phyloP scores from a whole-genome alignment of 2,329 filamentous ascomycete genomes.

The Drechslera avenae region DNA sequence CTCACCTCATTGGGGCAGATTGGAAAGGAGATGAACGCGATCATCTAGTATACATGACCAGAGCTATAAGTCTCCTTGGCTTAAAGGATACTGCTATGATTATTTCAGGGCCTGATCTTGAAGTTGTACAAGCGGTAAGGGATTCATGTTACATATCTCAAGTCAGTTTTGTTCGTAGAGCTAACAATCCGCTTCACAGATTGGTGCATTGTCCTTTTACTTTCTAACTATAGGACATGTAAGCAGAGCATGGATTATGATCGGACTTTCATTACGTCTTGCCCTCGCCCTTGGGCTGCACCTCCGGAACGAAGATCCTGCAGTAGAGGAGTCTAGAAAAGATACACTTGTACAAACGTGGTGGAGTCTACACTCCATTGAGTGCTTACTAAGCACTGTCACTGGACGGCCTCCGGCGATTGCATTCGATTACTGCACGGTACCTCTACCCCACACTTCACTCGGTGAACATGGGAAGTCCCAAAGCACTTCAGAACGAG shows the following conservation, averaged over 20 bases:
- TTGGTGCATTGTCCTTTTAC: no score
- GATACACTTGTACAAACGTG: slow-evolving; percentile 44
- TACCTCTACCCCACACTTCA: slow-evolving; percentile 26
- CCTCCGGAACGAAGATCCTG: slow-evolving; percentile 37
- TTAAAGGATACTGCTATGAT: no score
- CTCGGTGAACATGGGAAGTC: no score
- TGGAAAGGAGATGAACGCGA: slow-evolving; percentile 29
- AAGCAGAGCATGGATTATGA: slow-evolving; percentile 47
- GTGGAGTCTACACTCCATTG: slow-evolving; percentile 47
- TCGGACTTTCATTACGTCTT: slow-evolving; percentile 45
- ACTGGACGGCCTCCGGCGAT: slow-evolving; percentile 45
- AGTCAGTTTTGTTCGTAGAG: no score
- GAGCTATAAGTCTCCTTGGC: slow-evolving; percentile 18
- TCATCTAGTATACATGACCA: slow-evolving; percentile 43
- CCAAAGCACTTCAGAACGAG: no score
- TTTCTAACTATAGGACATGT: slow-evolving; percentile 46
- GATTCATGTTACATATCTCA: no score
- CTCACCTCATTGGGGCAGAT: slow-evolving; percentile 31
- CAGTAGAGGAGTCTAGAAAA: slow-evolving; percentile 22
- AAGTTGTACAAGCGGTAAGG: no score
- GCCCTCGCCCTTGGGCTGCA: slow-evolving; percentile 46
- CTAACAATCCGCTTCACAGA: no score
- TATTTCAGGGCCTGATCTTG: no score
- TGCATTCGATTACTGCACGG: slow-evolving; percentile 35
- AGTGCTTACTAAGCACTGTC: slow-evolving; percentile 41